Base-by-base conservation (phyloP, 2,329 filamentous ascomycete species). In the Colletotrichum zoysiae region DNA sequence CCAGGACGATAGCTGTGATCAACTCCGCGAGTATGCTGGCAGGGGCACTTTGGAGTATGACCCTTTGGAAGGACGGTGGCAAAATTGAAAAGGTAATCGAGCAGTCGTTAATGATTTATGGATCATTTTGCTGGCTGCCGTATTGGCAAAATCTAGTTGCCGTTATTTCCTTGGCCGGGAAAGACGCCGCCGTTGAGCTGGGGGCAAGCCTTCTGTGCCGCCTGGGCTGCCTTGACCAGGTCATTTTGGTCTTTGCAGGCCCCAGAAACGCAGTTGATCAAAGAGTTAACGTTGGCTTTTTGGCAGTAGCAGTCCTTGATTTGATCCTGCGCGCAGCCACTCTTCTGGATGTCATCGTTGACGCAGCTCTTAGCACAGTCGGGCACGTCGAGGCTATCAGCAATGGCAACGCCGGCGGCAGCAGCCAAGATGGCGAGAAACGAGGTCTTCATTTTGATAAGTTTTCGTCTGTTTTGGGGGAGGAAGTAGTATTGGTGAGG, bases 301-400 rank as follows among this genome's bases (percentile, higher is more conserved):
- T 55, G 65, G 42, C 70, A 72, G 55, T 72, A 72, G 38, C 70
- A 72, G 48, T 72, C 70, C 53, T 60, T 65, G 48, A 72, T 65
- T 53, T 72, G 59, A 48, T 72, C 65, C 23, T 64, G 65, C 1
- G 44, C 57, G 65, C 70, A 72, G 33, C 66, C 66, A 23, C 65
- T 60, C 48, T 72, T 72, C 2, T 72, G 65, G 23, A 72, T 67
- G 12, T 60, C 70, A 30, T 72, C 70, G 20, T 72, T 65, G 26
- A 72, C n/a, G 20, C 70, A 72, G 55, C 42, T 55, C 59, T 70
- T 72, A n/a, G 70, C 65, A 42, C 70, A 72, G 33, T 72, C 70
- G 16, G 70, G 70, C 1, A 72, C 51, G 23, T 72, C 60, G 35
- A 72, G 56, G 26, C 57, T 59, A n/a, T 64, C 61, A 20, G 70